Base-by-base conservation (phyloP, 208 protist species). In the Leishmania tarentolae region DNA sequence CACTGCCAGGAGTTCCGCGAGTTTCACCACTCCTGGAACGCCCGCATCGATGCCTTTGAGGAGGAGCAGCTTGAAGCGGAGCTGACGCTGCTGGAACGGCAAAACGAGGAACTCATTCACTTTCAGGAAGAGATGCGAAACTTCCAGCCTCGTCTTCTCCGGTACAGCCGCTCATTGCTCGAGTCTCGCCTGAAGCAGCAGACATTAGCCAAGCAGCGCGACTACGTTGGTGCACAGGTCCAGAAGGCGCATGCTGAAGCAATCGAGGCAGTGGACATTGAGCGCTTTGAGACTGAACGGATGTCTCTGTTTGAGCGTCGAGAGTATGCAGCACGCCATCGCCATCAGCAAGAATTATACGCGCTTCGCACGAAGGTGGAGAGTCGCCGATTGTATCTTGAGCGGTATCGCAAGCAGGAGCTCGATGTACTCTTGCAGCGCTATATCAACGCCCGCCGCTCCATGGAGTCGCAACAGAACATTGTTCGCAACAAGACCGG, bases 11-110 rank as follows among this genome's bases (percentile, higher is more conserved):
- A 96, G 85, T 97, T 98, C 69, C 90, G 90, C 57, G 76, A 86
- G 53, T 98, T 98, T 76, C 94, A 98, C 84, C 80, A 81, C 50
- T 85, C 82, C 15, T 98, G 96, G 95, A 97, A 98, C 82, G 89
- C 86, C 68, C 79, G 88, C 50, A 98, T 98, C 80, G 92, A 95
- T 52, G 86, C 87, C 63, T 96, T 98, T 74, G 96, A 98, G 82
- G 91, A 96, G 84, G 77, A 90, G 68, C 89, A 96, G 87, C 76
- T 95, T 47, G 91, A 95, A 77, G 78, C 87, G 50, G 96, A 98
- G 87, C 85, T 90, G 21, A 82, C 80, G 80, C 88, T 98, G 83
- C 84, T 96, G 47, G 93, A 97, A 91, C 94, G 92, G n/a, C 94
- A 97, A 83, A 97, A 94, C 83, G 88, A 94, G 35, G 93, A 97